phyloP scores from a whole-genome alignment of 805 yeast genomes.

The Scheffersomyces spartinae region DNA sequence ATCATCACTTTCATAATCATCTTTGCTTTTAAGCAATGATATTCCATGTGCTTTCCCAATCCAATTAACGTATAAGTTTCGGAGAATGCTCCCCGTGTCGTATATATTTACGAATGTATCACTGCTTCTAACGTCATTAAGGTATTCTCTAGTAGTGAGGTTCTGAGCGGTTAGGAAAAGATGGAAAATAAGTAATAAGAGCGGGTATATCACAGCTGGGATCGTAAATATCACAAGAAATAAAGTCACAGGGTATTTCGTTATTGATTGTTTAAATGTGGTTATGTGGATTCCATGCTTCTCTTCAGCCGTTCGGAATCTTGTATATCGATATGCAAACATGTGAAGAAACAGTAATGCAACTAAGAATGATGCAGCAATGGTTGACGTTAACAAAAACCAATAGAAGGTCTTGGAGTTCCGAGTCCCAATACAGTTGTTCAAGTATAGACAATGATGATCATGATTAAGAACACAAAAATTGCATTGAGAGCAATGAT shows the following conservation, averaged over 20 bases:
- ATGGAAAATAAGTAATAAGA: constrained; percentile 42
- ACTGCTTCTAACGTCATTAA: constrained; percentile 32
- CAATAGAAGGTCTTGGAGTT: constrained; percentile 25
- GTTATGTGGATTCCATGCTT: constrained; percentile 13
- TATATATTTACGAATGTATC: too few species aligned
- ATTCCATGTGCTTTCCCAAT: too few species aligned
- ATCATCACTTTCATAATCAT: too few species aligned
- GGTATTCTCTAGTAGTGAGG: constrained; percentile 64
- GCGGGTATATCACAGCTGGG: constrained; percentile 43
- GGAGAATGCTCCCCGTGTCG: too few species aligned
- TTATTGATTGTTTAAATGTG: constrained; percentile 8
- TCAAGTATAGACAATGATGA: constrained; percentile 61
- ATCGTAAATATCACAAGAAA: constrained; percentile 41
- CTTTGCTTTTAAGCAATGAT: too few species aligned
- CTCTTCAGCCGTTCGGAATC: not conserved
- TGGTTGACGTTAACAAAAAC: constrained; percentile 15
- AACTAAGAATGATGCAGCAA: constrained; percentile 8
- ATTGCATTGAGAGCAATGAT: constrained; percentile 63
- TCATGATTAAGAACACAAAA: constrained; percentile 56
- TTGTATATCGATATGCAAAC: not conserved
- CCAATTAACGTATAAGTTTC: too few species aligned
- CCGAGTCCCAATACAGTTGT: constrained; percentile 30
- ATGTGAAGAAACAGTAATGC: constrained; percentile 8
- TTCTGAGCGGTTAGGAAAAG: constrained; percentile 41
- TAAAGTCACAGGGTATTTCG: constrained; percentile 25